phyloP scores from a whole-genome alignment of 78 protist genomes.

The Dictyostelium intermedium region DNA sequence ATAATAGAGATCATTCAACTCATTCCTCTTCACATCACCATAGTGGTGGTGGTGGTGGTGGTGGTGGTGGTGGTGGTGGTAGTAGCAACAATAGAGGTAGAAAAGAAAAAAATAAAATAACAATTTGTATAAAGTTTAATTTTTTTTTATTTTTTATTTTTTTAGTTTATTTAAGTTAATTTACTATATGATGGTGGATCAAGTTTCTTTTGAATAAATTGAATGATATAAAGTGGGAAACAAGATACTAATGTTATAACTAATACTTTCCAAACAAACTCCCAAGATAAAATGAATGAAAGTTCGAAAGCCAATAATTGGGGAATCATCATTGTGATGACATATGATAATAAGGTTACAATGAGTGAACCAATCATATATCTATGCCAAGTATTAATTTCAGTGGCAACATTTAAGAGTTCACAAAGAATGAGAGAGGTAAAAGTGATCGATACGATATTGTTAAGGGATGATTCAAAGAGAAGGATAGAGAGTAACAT shows the following conservation, averaged over 20 bases:
- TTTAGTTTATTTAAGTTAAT: background rate
- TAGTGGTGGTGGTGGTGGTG: background rate
- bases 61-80: background rate
- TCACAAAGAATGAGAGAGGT: constrained; percentile 97
- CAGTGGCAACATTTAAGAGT: constrained; percentile 92
- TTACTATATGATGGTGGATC: constrained; percentile 85
- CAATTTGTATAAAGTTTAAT: background rate
- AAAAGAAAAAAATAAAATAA: background rate
- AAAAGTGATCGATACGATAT: constrained; percentile 95
- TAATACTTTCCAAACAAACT: constrained; percentile 85
- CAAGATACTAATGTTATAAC: constrained; percentile 84
- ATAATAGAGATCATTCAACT: background rate
- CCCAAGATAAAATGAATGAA: constrained; percentile 82
- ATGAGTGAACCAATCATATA: constrained; percentile 79
- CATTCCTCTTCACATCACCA: background rate
- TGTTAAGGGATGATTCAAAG: constrained; percentile 88
- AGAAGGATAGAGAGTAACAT: constrained; percentile 92
- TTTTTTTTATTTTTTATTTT: background rate
- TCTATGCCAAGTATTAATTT: constrained; percentile 89
- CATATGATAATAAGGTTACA: constrained; percentile 72
- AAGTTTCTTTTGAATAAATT: constrained; percentile 61
- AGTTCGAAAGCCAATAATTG: constrained; percentile 83
- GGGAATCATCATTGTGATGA: constrained; percentile 84
- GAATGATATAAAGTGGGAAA: constrained; percentile 78
- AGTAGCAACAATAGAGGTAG: background rate